Percentiles rank a stretch among this genome's conserved stretches.
These are phyloP conservation scores for Irpex sp. DNA, from an alignment of 1,284 basidiomycete genomes.

Conservation along the genomic window DNA sequence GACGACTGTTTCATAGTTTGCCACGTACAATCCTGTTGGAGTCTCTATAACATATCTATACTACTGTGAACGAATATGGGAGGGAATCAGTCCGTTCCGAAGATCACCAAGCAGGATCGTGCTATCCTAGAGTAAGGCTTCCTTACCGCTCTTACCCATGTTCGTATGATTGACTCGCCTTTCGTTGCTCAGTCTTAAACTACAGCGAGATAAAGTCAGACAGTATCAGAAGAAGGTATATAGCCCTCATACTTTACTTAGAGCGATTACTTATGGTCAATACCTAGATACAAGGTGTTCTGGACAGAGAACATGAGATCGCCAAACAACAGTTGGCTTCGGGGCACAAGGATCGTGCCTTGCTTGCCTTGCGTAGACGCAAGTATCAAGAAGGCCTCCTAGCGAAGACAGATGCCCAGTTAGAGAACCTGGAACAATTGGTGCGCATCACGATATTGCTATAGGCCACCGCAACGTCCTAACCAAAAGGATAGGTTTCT, in stretches of 20 bases:
- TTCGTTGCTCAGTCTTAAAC: slow-evolving; percentile 67
- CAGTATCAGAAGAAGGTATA: slow-evolving; percentile 92
- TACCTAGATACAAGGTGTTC: slow-evolving; percentile 79
- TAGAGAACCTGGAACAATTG: slow-evolving; percentile 88
- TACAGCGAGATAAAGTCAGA: slow-evolving; percentile 93
- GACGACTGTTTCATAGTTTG: background rate
- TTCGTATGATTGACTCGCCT: slow-evolving; percentile 26
- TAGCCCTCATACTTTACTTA: background rate
- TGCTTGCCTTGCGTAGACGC: slow-evolving; percentile 81
- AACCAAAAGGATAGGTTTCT: slow-evolving; percentile 60
- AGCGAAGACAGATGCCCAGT: slow-evolving; percentile 84
- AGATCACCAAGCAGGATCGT: slow-evolving; percentile 90
- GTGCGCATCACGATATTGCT: slow-evolving; percentile 43
- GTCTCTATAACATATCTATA: no score
- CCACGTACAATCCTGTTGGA: no score
- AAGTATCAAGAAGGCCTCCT: slow-evolving; percentile 94
- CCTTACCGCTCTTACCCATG: no score
- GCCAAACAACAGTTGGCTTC: slow-evolving; percentile 79
- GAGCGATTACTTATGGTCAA: background rate
- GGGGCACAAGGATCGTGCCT: slow-evolving; percentile 85
- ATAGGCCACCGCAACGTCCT: background rate
- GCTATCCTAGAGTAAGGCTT: slow-evolving; percentile 82
- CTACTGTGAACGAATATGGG: slow-evolving; percentile 45
- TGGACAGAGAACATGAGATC: slow-evolving; percentile 87
- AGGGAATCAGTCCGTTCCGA: slow-evolving; percentile 74